These are phyloP conservation scores for Liriodendron chinense DNA, from an alignment of 164 flowering plant species.

Conservation along the genomic window DNA sequence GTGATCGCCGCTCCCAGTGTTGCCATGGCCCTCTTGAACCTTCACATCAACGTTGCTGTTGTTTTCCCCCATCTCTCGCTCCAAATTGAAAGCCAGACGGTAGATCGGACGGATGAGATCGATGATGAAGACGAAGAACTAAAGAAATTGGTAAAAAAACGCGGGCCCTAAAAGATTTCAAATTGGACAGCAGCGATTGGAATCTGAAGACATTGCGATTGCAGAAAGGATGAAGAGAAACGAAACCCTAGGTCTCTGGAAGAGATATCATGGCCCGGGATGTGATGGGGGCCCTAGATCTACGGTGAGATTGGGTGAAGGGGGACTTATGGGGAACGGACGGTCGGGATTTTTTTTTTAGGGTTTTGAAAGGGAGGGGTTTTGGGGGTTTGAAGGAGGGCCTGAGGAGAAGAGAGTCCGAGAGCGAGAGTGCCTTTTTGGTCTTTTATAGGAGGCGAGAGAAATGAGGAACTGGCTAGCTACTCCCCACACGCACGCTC, in stretches of 20 bases:
- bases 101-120: constrained; percentile 3
- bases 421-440: not conserved
- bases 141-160: not conserved
- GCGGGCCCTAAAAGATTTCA: not conserved
- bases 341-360: not conserved
- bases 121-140: not conserved
- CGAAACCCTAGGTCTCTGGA: not conserved
- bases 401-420: not conserved
- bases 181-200: not conserved
- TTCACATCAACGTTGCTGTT: constrained; percentile 8
- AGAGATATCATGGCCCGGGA: constrained; percentile 7
- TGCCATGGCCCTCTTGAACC: constrained; percentile 11
- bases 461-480: not conserved
- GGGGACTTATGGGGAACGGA: constrained; percentile 4
- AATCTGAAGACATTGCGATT: not conserved
- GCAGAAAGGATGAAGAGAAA: not conserved
- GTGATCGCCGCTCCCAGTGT: constrained; percentile 8
- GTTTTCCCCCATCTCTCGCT: constrained; percentile 9
- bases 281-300: not conserved
- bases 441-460: not conserved
- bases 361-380: not conserved
- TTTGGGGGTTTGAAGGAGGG: not conserved
- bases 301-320: not conserved
- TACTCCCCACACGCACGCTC: too few species aligned
- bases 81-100: not conserved